Base-by-base conservation (phyloP, 2,329 filamentous ascomycete species). In the Teratosphaeriaceae sp. region DNA sequence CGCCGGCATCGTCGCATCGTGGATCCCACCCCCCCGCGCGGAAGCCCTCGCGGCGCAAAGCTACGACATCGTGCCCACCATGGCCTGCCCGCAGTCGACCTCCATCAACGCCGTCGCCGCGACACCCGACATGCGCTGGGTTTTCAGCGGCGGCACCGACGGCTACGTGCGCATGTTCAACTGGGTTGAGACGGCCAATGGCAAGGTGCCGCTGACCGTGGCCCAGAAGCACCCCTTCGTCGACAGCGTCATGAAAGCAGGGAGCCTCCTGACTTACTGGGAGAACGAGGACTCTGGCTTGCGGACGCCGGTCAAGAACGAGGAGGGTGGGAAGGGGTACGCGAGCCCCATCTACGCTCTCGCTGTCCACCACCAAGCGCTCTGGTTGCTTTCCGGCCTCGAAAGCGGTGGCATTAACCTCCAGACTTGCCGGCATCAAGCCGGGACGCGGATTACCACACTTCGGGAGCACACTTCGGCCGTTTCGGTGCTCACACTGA, bases 141-240 rank as follows among this genome's bases (percentile, higher is more conserved):
- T 94, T 64, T 89, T 97, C 62, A 95, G 84, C 9, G 92, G 92
- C 27, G 92, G 92, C 1, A 84, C 85, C 0, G 92, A 98, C 66
- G 90, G 92, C 37, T 98, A 95, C 60, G 90, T 98, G 50, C 80
- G 92, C 44, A 97, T 96, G 65, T 97, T 94, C 67, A 94, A 98
- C 63, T 95, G 92, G 63, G 82, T 86, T 2, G 88, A 88, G 26
- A 96, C 92, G 4, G 89, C 94, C 53, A 98, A 98, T 61, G 88
- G 88, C 51, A 96, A 95, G 67, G 79, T 92, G 24, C 82, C 90
- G 47, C 71, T 98, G 56, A 98, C 92, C 0, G 92, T 98, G 5
- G 92, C 92, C 23, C 92, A 98, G 68, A 77, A 86, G 38, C 92
- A 98, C 61, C 92, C 92, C 0, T 98, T 97, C 57, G 92, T 98